These are phyloP conservation scores for Colletotrichum trifolii DNA, from an alignment of 2,329 filamentous ascomycete species.

Conservation along the genomic window DNA sequence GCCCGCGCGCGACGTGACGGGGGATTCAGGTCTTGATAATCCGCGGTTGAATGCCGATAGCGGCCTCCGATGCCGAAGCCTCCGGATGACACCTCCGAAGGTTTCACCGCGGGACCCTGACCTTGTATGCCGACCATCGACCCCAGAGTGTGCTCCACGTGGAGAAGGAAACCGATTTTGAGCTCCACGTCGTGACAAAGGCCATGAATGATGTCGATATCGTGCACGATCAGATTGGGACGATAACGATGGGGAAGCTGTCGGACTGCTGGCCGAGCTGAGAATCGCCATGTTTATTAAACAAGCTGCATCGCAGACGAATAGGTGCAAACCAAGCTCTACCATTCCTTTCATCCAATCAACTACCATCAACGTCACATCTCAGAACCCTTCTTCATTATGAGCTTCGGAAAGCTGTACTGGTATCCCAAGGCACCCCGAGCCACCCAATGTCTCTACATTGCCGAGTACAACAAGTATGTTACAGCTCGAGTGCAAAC, in stretches of 20 bases:
- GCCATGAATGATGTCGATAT: not conserved
- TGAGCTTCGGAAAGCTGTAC: slow-evolving; percentile 29
- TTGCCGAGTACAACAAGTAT: slow-evolving; percentile 28
- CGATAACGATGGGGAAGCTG: slow-evolving; percentile 7
- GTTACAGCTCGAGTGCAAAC: fast-evolving
- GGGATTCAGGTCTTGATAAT: slow-evolving; percentile 4
- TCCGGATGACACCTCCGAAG: slow-evolving; percentile 20
- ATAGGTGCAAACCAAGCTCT: not conserved
- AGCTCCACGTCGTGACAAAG: slow-evolving; percentile 22
- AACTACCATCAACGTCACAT: not conserved
- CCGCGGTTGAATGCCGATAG: not conserved
- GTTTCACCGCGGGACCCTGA: too few relatives aligned
- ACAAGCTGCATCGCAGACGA: too few relatives aligned
- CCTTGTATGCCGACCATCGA: slow-evolving; percentile 4
- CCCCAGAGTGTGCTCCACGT: slow-evolving; percentile 29
- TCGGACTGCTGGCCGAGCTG: slow-evolving; percentile 10
- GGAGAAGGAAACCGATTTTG: slow-evolving; percentile 10
- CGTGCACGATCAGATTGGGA: slow-evolving; percentile 6
- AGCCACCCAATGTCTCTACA: slow-evolving; percentile 27
- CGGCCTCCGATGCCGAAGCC: slow-evolving; percentile 14
- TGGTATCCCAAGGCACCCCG: slow-evolving; percentile 29
- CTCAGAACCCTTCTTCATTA: not conserved
- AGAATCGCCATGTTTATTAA: slow-evolving; percentile 7
- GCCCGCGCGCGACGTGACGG: too few relatives aligned
- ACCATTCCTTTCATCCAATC: not conserved